Conservation (phyloP, 306 rosid species). For the Lathyrus oleraceus region DNA sequence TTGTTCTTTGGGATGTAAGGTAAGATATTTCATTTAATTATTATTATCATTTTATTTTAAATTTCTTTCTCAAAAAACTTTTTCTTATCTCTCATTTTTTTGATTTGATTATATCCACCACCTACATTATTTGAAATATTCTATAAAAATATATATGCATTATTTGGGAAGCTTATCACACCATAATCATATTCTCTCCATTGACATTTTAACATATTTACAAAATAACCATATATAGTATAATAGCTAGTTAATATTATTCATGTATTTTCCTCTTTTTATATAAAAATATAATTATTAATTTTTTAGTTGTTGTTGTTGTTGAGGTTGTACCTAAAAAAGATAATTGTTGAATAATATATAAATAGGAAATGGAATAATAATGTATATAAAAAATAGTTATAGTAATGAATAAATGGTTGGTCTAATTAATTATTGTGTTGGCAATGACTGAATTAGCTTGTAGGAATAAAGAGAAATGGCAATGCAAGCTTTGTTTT, state of each 20-base stretch:
- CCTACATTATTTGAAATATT: neutral
- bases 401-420: neutral
- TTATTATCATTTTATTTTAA: neutral
- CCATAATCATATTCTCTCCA: constrained; percentile 44
- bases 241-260: neutral
- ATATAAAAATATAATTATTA: too few relatives aligned
- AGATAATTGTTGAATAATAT: neutral
- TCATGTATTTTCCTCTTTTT: neutral
- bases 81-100: too few relatives aligned
- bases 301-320: too few relatives aligned
- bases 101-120: neutral
- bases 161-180: constrained; percentile 38
- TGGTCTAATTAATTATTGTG: constrained; percentile 17
- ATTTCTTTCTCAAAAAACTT: neutral
- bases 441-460: constrained; percentile 48
- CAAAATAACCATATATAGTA: neutral
- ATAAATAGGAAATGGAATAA: constrained; percentile 30
- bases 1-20: constrained; percentile 98
- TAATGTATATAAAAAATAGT: neutral
- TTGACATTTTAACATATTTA: constrained; percentile 30
- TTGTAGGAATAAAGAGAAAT: constrained; percentile 76
- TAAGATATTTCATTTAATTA: constrained; percentile 31
- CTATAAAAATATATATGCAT: too few relatives aligned
- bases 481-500: constrained; percentile 73
- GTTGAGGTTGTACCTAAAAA: neutral